Evolutionary conservation across 1,139 yeast species (phyloP).

Genomic region (Geotrichum siamense): DNA sequence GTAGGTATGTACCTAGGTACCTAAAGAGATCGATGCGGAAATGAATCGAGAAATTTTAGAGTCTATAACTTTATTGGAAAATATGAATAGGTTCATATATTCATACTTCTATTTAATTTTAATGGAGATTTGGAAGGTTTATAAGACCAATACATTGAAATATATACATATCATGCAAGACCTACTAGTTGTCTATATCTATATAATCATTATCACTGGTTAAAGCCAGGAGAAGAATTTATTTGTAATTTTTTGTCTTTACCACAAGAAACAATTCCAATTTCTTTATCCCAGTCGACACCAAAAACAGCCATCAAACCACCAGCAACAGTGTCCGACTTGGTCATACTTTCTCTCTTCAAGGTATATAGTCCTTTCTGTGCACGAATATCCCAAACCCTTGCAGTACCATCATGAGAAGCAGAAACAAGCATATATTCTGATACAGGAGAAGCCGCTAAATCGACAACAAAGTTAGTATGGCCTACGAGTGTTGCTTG

Average conservation of each 20-base stretch:
- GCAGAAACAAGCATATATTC: slow-evolving; percentile 74
- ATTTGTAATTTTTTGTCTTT: slow-evolving; percentile 89
- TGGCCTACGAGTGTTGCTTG: slow-evolving; percentile 79
- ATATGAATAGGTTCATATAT: no score
- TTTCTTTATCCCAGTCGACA: slow-evolving; percentile 71
- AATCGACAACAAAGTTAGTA: slow-evolving; percentile 77
- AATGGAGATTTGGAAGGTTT: no score
- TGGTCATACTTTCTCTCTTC: slow-evolving; percentile 45
- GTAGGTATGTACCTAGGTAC: no score
- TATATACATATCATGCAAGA: no score
- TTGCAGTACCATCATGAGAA: slow-evolving; percentile 91
- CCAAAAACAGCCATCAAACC: slow-evolving; percentile 62
- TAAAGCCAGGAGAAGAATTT: slow-evolving; percentile 34
- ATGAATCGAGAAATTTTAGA: no score
- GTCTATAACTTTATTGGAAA: no score
- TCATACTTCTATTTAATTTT: no score
- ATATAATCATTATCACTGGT: no score
- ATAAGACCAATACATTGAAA: no score
- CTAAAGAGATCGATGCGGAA: no score
- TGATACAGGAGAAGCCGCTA: slow-evolving; percentile 66
- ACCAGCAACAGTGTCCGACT: slow-evolving; percentile 10
- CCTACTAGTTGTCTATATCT: no score
- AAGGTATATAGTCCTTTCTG: slow-evolving; percentile 81
- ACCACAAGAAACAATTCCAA: slow-evolving; percentile 90
- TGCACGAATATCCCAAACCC: slow-evolving; percentile 93